Base-by-base conservation (phyloP, 306 rosid genomes). In the Amphicarpaea edgeworthii region DNA sequence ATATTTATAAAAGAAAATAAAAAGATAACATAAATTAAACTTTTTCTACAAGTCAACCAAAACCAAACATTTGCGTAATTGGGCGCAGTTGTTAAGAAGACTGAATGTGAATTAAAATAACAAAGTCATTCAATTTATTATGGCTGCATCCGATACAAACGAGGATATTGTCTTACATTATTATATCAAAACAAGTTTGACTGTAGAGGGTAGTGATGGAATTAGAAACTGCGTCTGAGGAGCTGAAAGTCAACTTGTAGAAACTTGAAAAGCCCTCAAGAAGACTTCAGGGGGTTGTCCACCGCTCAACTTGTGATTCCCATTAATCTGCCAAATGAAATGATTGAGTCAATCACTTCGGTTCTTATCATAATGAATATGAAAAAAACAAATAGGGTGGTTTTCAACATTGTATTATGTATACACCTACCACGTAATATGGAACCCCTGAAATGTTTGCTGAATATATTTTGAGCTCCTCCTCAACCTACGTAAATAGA, bases 201-300 rank as follows among this genome's bases (percentile, higher is more conserved):
- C n/a, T n/a, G n/a, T n/a, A n/a, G n/a, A n/a, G n/a, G n/a, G n/a
- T n/a, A n/a, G n/a, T n/a, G n/a, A n/a, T n/a, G n/a, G n/a, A n/a
- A n/a, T n/a, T n/a, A n/a, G n/a, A n/a, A n/a, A n/a, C n/a, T 69
- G 41, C n/a, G n/a, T n/a, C n/a, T 17, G 10, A 51, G 12, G 40
- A 43, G 61, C 32, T 23, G 61, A 21, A 41, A 82, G 3, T 89
- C 85, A 88, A 46, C 68, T 85, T 68, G 89, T 61, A 53, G 86
- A 81, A 37, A 54, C 77, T 79, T 83, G 75, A 24, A 94, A 94
- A 83, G 94, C 90, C 87, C 76, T 90, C 87, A 82, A 75, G 86
- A 94, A 90, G 30, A 78, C 85, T 77, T 90, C 97, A 47, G 93
- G 86, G 54, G 97, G 87, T 53, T 94, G 96, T 21, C 81, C 96